These are phyloP conservation scores for Cucurbita argyrosperma DNA, from an alignment of 306 rosid species.

Conservation along the genomic window DNA sequence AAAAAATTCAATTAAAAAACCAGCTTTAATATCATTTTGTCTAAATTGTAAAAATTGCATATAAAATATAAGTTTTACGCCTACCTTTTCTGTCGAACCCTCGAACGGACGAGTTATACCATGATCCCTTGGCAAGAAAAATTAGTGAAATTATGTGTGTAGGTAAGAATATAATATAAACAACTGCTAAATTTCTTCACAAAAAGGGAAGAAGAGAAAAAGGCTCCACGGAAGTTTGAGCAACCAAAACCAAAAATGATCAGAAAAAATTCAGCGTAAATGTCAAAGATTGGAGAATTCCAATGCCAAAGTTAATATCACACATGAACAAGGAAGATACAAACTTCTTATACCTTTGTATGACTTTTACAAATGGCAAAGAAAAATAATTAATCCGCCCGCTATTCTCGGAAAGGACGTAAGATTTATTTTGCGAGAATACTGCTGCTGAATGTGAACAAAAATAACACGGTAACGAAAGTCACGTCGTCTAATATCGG, in stretches of 20 bases:
- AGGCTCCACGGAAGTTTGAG: neutral
- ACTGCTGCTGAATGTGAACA: constrained; percentile 13
- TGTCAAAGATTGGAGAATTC: neutral
- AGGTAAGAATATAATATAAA: neutral
- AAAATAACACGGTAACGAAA: constrained; percentile 11
- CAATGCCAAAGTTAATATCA: constrained; percentile 1
- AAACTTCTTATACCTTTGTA: constrained; percentile 7
- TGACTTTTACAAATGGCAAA: constrained; percentile 23
- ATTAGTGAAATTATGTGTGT: neutral
- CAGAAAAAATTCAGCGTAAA: neutral
- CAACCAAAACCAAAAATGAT: neutral
- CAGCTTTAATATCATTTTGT: neutral
- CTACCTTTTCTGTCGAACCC: too few relatives aligned
- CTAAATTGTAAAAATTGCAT: too few relatives aligned
- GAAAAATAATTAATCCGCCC: constrained; percentile 22
- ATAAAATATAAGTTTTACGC: too few relatives aligned
- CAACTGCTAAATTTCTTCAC: neutral
- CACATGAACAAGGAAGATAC: neutral
- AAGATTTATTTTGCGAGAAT: constrained; percentile 20
- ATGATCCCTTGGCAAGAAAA: neutral
- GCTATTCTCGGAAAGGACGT: constrained; percentile 19
- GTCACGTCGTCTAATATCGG: constrained; percentile 49
- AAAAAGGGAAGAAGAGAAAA: neutral
- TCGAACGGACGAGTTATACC: too few relatives aligned
- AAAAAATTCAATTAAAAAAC: too few relatives aligned